Evolutionary conservation across 768 basidiomycete species (phyloP).

Genomic region (Suillus spraguei): DNA sequence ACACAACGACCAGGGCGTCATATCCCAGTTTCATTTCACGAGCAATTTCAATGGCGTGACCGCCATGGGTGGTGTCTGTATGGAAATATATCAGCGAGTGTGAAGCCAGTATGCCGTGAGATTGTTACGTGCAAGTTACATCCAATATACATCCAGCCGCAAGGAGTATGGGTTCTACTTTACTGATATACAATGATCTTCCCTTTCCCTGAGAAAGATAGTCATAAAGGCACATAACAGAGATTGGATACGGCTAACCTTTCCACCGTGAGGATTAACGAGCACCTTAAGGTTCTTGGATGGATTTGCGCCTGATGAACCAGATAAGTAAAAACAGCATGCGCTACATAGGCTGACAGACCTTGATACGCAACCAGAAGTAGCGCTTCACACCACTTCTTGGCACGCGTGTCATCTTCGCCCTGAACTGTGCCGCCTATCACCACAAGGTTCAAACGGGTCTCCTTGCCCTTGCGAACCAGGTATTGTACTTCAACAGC

Average conservation of each 20-base stretch:
- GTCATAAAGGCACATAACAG: conserved; percentile 9
- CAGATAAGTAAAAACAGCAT: conserved; percentile 12
- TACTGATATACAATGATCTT: conserved; percentile 49
- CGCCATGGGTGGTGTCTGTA: conserved; percentile 61
- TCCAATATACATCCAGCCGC: conserved; percentile 67
- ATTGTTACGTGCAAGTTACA: conserved; percentile 48
- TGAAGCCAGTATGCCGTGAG: conserved; percentile 2
- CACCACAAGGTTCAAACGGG: conserved; percentile 39
- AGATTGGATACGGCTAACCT: conserved; percentile 44
- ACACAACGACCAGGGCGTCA: conserved; percentile 75
- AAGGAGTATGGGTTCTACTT: conserved; percentile 71
- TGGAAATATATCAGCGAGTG: not conserved
- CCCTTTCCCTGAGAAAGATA: conserved; percentile 58
- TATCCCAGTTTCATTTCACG: conserved; percentile 57
- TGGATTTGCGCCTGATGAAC: conserved; percentile 49
- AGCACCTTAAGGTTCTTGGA: conserved; percentile 63
- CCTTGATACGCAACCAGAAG: conserved; percentile 67
- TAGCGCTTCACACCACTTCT: conserved; percentile 56
- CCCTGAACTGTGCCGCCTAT: conserved; percentile 42
- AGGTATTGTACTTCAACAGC: conserved; percentile 55
- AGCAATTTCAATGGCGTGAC: conserved; percentile 70
- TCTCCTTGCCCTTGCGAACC: conserved; percentile 44
- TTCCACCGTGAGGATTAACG: conserved; percentile 82
- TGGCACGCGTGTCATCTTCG: conserved; percentile 35
- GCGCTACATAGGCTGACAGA: conserved; percentile 7